Base-by-base conservation (phyloP, 2,329 filamentous ascomycete species). In the Thelonectria blattea region DNA sequence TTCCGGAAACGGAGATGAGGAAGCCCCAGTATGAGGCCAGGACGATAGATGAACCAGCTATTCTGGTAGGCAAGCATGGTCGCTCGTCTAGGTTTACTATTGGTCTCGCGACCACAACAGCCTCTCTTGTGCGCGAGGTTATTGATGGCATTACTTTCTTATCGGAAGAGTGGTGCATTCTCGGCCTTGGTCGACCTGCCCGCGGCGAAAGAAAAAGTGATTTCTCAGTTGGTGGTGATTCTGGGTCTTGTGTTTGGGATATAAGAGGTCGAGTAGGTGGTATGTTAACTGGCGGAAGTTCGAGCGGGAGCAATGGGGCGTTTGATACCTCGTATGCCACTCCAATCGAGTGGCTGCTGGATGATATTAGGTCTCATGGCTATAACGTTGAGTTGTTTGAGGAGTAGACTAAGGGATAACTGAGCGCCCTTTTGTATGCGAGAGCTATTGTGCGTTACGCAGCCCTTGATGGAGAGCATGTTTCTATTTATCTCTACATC, bases 81-180 rank as follows among this genome's bases (percentile, higher is more conserved):
- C 3, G 22, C 5, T 11, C 10, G 3, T 54, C 15, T 6, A 7
- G 20, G 3, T 15, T 39, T 10, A 53, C 51, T 3, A 3, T 49
- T 2, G 64, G 62, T 9, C 2, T 64, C 2, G 6, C 43, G 1
- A 65, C 60, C 3, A 7, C 37, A 17, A 51, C 49, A 5, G 43
- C 1, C 6, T 64, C 63, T 5, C 24, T 65, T 0, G 22, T 14
- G 5, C 50, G 53, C 8, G 30, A n/a, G 4, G 3, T 32, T 1
- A 1, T 24, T 5, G 5, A 4, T 3, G 47, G 18, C 11, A 4
- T 8, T 1, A 6, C 4, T 7, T 12, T 56, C 4, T 6, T n/a
- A 0, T 64, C 53, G 0, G 53, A 65, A 14, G 59, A 65, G 32
- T 60, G 42, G 53, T 65, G 51, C 2, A 58, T 64, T 6, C 3